Evolutionary conservation across 257 asterid species (phyloP).

Genomic region (Lavandula angustifolia): DNA sequence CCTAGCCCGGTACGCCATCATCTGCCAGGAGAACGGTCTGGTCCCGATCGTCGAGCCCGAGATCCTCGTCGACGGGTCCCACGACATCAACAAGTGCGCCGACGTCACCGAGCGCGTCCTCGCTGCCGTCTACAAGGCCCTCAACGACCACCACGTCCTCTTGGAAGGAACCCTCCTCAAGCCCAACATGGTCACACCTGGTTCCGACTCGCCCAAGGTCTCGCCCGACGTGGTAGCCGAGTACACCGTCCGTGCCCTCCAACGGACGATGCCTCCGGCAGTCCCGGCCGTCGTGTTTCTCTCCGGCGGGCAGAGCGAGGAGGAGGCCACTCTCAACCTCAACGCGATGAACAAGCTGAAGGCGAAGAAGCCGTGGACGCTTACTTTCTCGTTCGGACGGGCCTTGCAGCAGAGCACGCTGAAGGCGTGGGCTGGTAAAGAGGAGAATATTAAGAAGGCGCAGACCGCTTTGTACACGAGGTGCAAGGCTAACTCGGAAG

Average conservation of each 20-base stretch:
- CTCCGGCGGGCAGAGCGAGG: constrained; percentile 73
- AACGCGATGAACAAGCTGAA: constrained; percentile 65
- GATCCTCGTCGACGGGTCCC: constrained; percentile 69
- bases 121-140: constrained; percentile 73
- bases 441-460: constrained; percentile 49
- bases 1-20: constrained; percentile 58
- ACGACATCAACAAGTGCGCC: constrained; percentile 53
- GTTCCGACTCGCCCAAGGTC: constrained; percentile 57
- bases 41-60: constrained; percentile 73
- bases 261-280: constrained; percentile 64
- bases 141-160: constrained; percentile 61
- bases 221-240: constrained; percentile 67
- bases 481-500: constrained; percentile 71
- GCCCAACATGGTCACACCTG: constrained; percentile 75
- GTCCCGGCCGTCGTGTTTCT: constrained; percentile 65
- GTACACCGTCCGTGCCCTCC: constrained; percentile 61
- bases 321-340: constrained; percentile 57
- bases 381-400: constrained; percentile 58
- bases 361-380: constrained; percentile 65
- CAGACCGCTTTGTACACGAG: constrained; percentile 50
- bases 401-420: constrained; percentile 72
- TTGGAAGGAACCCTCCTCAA: constrained; percentile 61
- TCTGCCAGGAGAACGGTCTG: constrained; percentile 46
- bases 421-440: constrained; percentile 62
- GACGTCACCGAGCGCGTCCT: constrained; percentile 65